Conservation (phyloP, 495 filamentous ascomycete species). For the Xylaria sp. region DNA sequence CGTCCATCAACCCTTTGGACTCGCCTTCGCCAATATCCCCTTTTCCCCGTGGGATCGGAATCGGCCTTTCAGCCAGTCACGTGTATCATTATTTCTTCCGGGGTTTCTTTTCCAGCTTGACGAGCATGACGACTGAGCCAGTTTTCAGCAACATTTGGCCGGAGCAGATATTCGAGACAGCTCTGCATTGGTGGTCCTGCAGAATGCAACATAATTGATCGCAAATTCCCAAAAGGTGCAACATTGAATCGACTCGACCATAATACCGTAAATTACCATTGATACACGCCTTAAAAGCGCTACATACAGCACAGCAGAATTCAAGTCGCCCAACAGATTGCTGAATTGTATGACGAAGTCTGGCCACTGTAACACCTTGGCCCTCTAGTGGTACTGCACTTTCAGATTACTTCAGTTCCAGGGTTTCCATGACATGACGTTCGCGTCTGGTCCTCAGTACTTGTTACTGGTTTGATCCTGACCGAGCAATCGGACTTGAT, state of each 20-base stretch:
- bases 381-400: conserved; percentile 27
- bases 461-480: conserved; percentile 11
- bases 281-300: conserved; percentile 40
- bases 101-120: conserved; percentile 43
- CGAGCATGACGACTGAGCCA: conserved; percentile 46
- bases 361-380: conserved; percentile 30
- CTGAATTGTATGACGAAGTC: conserved; percentile 39
- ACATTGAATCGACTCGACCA: conserved; percentile 45
- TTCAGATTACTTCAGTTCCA: conserved; percentile 18
- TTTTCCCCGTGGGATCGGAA: conserved; percentile 40
- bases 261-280: conserved; percentile 43
- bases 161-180: conserved; percentile 46
- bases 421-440: not conserved
- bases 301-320: conserved; percentile 35
- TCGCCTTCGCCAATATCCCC: conserved; percentile 30
- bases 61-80: conserved; percentile 42
- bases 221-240: conserved; percentile 48
- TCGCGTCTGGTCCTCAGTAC: not conserved
- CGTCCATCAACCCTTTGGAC: conserved; percentile 31
- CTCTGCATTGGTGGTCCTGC: conserved; percentile 44
- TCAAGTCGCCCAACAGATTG: conserved; percentile 36
- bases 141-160: conserved; percentile 44
- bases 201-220: conserved; percentile 50
- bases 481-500: conserved; percentile 11
- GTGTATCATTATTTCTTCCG: conserved; percentile 49